phyloP scores from a whole-genome alignment of 192 early-diverging fungal species.

The Funneliformis mosseae region DNA sequence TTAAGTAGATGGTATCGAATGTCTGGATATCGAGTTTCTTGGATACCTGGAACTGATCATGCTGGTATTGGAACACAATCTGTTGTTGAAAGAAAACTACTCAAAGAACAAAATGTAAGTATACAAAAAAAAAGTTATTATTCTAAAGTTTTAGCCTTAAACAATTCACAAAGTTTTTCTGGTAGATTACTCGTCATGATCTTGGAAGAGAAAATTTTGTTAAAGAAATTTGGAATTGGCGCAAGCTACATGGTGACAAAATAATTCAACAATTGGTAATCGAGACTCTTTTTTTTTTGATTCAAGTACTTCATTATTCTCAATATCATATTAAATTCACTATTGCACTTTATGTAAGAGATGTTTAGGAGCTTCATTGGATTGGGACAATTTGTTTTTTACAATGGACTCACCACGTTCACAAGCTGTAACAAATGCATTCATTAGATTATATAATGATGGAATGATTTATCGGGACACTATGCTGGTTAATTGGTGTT shows the following conservation, averaged over 20 bases:
- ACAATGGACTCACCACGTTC: conserved; percentile 84
- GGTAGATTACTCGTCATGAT: conserved; percentile 74
- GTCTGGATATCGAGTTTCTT: conserved; percentile 86
- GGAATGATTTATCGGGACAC: conserved; percentile 92
- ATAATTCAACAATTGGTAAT: conserved; percentile 80
- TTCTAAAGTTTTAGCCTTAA: not conserved
- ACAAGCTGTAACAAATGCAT: conserved; percentile 85
- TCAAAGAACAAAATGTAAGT: conserved; percentile 56
- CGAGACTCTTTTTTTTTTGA: not conserved
- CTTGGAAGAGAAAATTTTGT: conserved; percentile 85
- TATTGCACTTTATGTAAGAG: conserved; percentile 28
- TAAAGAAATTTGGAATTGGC: conserved; percentile 88
- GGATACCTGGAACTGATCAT: conserved; percentile 96
- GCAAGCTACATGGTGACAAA: conserved; percentile 68
- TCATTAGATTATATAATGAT: conserved; percentile 84
- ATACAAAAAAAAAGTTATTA: not conserved
- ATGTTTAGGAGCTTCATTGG: conserved; percentile 82
- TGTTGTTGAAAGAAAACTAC: conserved; percentile 91
- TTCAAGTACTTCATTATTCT: not conserved
- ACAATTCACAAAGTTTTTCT: not conserved
- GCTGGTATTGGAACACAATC: conserved; percentile 97
- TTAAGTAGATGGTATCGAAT: conserved; percentile 83
- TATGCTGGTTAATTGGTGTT: conserved; percentile 95
- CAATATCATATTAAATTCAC: not conserved
- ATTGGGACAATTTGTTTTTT: conserved; percentile 86